Base-by-base conservation (phyloP, 352 stramenopile genomes). In the Discostella stelligera region DNA sequence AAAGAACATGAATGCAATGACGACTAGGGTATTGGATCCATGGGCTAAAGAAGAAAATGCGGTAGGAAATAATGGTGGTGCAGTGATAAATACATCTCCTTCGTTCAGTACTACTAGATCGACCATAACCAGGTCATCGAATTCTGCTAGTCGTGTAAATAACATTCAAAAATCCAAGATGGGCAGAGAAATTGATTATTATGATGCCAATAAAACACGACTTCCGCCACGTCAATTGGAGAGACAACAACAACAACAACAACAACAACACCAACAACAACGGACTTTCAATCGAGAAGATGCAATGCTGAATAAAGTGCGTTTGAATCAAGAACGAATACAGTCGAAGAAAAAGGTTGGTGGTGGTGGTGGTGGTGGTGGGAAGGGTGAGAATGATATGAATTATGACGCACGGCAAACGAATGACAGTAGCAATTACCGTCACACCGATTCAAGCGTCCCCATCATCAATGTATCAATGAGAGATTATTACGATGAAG, bases 401-500 rank as follows among this genome's bases (percentile, higher is more conserved):
- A 44, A 44, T 44, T 14, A 44, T 44, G 37, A 44, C 11, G 7
- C 37, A 2, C 37, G 37, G 37, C 37, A 44, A 44, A 44, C 7
- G 11, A 44, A 10, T 1, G 13, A 44, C 2, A 44, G 13, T 14
- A 44, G 11, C 11, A 44, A 44, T 8, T 44, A 10, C 11, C 37
- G 4, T 10, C 11, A 44, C 37, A 44, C 4, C 13, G 37, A 44
- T 44, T 44, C 11, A 44, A 44, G 11, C 7, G 2, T 44, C 1
- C 20, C 59, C 16, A 20, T 30, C 13, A 53, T 50, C 48, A 39
- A 56, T 41, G 37, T 64, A 18, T 23, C n/a, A 0, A 16, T 44
- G 14, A 69, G 48, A 30, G 80, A 85, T 66, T 85, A 66, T 59
- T 87, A 85, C 50, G 80, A 87, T 62, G 80, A 87, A 68, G 80